phyloP scores from a whole-genome alignment of 139 green algal genomes.

The Pycnococcus provasolii region DNA sequence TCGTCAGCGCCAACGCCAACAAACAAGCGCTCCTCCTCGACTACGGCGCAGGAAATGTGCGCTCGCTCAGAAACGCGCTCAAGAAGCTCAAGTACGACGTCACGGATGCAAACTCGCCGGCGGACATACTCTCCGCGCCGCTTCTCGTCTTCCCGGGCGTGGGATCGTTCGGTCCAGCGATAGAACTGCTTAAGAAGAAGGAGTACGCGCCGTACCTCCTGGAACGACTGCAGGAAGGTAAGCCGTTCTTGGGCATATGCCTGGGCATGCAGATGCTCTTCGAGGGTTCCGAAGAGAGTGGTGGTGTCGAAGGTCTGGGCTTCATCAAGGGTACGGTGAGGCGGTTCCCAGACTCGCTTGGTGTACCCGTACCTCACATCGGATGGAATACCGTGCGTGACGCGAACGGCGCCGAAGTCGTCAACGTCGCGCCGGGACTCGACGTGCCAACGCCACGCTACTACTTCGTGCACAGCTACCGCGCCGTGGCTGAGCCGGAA shows the following conservation, averaged over 20 bases:
- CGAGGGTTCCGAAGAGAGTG: conserved; percentile 87
- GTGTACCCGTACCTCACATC: conserved; percentile 90
- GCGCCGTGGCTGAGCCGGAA: neutral
- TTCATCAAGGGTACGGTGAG: conserved; percentile 69
- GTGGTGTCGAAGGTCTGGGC: conserved; percentile 74
- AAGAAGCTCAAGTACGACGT: conserved; percentile 76
- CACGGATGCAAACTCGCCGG: conserved; percentile 59
- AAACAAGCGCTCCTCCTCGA: conserved; percentile 79
- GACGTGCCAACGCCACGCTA: too few relatives aligned
- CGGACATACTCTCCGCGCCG: conserved; percentile 43
- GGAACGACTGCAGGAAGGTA: conserved; percentile 38
- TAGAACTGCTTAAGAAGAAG: conserved; percentile 54
- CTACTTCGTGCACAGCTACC: conserved; percentile 98
- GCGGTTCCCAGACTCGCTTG: conserved; percentile 56
- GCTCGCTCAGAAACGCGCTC: conserved; percentile 91
- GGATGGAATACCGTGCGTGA: conserved; percentile 73
- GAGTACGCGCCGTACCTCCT: conserved; percentile 26
- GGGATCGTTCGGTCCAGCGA: conserved; percentile 79
- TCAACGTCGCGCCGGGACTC: too few relatives aligned
- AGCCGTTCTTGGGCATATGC: conserved; percentile 94
- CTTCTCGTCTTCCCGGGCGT: conserved; percentile 93
- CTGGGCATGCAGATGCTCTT: conserved; percentile 96
- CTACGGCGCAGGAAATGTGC: conserved; percentile 96
- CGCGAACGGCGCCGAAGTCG: neutral
- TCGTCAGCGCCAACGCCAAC: neutral